Conservation (phyloP, 108 stramenopile species). For the Fistulifera solaris region DNA sequence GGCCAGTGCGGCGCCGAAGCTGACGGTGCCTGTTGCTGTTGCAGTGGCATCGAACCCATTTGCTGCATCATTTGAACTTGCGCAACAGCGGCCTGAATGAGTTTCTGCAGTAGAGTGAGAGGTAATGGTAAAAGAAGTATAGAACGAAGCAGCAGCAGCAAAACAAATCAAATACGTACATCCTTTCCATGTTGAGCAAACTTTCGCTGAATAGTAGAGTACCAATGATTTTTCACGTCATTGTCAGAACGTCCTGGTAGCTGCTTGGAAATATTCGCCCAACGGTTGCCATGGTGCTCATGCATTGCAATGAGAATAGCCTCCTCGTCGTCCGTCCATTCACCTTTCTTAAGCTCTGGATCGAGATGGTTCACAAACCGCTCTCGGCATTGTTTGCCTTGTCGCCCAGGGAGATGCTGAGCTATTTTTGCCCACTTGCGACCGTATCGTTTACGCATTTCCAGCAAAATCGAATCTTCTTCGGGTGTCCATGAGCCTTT, state of each 20-base stretch:
- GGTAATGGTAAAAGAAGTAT: not conserved
- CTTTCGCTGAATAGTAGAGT: slow-evolving; percentile 77
- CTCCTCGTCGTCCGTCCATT: slow-evolving; percentile 95
- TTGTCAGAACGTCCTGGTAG: slow-evolving; percentile 96
- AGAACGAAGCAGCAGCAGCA: not conserved
- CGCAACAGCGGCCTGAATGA: slow-evolving; percentile 59
- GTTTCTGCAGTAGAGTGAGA: slow-evolving; percentile 31
- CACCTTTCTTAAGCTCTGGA: slow-evolving; percentile 85
- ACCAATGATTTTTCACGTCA: slow-evolving; percentile 95
- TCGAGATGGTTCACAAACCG: slow-evolving; percentile 95
- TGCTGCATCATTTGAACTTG: slow-evolving; percentile 64
- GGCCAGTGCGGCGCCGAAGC: slow-evolving; percentile 20
- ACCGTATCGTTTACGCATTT: slow-evolving; percentile 52
- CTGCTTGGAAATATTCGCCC: slow-evolving; percentile 87
- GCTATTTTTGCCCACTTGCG: slow-evolving; percentile 94
- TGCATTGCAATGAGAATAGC: slow-evolving; percentile 80
- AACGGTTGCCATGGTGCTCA: slow-evolving; percentile 74
- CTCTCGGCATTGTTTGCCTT: slow-evolving; percentile 99
- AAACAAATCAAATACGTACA: slow-evolving; percentile 23
- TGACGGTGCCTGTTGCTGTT: slow-evolving; percentile 24
- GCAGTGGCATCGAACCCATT: slow-evolving; percentile 37
- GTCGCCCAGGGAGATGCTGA: slow-evolving; percentile 83
- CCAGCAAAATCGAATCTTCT: slow-evolving; percentile 59
- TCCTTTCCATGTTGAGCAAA: slow-evolving; percentile 75
- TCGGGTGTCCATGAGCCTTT: slow-evolving; percentile 80